Conservation (phyloP, 176 grass and related monocot genomes). For the Musa itinerans region DNA sequence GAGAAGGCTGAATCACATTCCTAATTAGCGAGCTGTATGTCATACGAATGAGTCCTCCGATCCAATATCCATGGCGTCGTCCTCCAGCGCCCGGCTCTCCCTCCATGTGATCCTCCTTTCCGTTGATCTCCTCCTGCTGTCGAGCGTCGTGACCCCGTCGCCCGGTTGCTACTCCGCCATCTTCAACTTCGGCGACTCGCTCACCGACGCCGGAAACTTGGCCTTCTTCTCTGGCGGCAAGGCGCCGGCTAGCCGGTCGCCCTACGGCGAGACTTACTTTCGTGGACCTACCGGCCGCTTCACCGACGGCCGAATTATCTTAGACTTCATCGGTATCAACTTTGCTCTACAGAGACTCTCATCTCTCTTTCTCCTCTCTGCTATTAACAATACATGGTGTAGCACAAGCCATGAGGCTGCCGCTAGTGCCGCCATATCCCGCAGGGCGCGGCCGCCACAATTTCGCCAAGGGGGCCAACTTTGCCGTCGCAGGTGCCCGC, state of each 20-base stretch:
- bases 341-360: background rate
- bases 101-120: background rate
- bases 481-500: slow-evolving; percentile 30
- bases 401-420: slow-evolving; percentile 44
- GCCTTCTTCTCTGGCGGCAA: background rate
- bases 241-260: background rate
- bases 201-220: slow-evolving; percentile 1
- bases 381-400: background rate
- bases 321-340: background rate
- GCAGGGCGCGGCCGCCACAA: slow-evolving; percentile 17
- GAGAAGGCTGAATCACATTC: too few species aligned
- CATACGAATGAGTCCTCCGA: too few species aligned
- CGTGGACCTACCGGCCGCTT: background rate
- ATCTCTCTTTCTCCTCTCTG: background rate
- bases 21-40: too few species aligned
- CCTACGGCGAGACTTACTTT: slow-evolving; percentile 4
- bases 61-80: background rate
- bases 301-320: background rate
- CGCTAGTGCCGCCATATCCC: slow-evolving; percentile 28
- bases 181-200: background rate
- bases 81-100: background rate
- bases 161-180: background rate
- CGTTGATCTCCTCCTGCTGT: background rate
- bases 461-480: slow-evolving; percentile 45
- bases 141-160: background rate